Evolutionary conservation across 2,329 filamentous ascomycete genomes (phyloP), one percentile per base, ranked within the genome.

Genomic region (Beauveria rudraprayagi): DNA sequence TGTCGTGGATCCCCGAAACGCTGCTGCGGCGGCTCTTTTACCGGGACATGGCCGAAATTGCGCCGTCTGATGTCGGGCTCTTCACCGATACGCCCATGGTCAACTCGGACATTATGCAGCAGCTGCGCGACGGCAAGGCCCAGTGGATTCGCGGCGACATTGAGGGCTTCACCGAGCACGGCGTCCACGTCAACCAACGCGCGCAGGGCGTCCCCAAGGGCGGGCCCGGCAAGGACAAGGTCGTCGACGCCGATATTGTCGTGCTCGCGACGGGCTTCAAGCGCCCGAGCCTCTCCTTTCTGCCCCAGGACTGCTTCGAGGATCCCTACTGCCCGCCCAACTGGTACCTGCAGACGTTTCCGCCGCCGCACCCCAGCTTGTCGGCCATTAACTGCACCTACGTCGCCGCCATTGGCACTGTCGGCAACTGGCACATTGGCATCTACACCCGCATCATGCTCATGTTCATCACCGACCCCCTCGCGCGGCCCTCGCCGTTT

Each of bases 341-440:
- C 71, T 95, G 91, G 91, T 95, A 94, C 67, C 81, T 95, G 0
- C 91, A 95, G 72, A 89, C 89, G 0, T 95, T 95, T 74, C 91
- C 91, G 5, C 89, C 91, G 0, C 73, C 77, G 3, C 87, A 92
- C 65, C 83, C 87, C 0, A 87, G 84, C 40, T 80, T 95, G 53
- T 91, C 87, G 65, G 87, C 87, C 64, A 92, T 91, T 74, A 95
- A 96, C 74, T 82, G 88, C 77, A 94, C 90, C 0, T 95, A 92
- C 66, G 78, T 92, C 61, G 85, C 88, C 59, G 90, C 86, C 4
- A 92, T 94, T 61, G 90, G 90, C 0, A 89, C 88, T 0, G 89
- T 94, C 1, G 89, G 91, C 0, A 92, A 94, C 72, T 93, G 89
- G 81, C 91, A 95, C 68, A 93, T 95, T 51, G 91, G 91, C 5